These are phyloP conservation scores for Syzygium malaccense DNA, from an alignment of 441 rosid species.

Conservation along the genomic window DNA sequence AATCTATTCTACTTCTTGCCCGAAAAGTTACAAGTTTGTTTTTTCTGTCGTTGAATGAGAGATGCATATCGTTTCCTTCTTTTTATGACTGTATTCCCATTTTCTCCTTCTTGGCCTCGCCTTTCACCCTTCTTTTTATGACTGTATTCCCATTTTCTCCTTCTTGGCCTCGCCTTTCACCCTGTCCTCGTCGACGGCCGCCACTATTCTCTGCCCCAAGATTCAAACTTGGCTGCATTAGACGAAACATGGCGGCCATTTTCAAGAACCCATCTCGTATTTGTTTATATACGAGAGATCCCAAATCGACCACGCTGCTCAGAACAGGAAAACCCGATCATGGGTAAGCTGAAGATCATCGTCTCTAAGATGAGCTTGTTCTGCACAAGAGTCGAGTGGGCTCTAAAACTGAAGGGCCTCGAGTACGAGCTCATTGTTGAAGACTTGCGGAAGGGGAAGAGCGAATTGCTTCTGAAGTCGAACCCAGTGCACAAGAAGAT, in stretches of 20 bases:
- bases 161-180: not conserved
- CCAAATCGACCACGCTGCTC: not conserved
- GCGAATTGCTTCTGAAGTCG: slow-evolving; percentile 2
- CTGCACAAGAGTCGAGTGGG: slow-evolving; percentile 34
- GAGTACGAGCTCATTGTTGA: slow-evolving; percentile 14
- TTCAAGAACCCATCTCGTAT: not conserved
- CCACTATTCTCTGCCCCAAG: not conserved
- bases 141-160: not conserved
- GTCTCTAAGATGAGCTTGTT: slow-evolving; percentile 6
- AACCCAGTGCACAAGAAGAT: slow-evolving; percentile 10
- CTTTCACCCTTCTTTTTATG: not conserved
- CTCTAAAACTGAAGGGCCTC: slow-evolving; percentile 30
- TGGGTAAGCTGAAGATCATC: slow-evolving; percentile 18
- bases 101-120: not conserved
- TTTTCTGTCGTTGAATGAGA: not conserved
- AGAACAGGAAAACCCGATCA: not conserved
- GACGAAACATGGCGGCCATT: not conserved
- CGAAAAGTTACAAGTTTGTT: not conserved
- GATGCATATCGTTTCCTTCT: not conserved
- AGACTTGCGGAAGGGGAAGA: not conserved
- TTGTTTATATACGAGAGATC: not conserved
- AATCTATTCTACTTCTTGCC: not conserved
- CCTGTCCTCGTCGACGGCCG: not conserved
- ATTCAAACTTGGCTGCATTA: not conserved
- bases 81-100: not conserved